Conservation (phyloP, 495 filamentous ascomycete species). For the Hapsidospora chrysogenum region DNA sequence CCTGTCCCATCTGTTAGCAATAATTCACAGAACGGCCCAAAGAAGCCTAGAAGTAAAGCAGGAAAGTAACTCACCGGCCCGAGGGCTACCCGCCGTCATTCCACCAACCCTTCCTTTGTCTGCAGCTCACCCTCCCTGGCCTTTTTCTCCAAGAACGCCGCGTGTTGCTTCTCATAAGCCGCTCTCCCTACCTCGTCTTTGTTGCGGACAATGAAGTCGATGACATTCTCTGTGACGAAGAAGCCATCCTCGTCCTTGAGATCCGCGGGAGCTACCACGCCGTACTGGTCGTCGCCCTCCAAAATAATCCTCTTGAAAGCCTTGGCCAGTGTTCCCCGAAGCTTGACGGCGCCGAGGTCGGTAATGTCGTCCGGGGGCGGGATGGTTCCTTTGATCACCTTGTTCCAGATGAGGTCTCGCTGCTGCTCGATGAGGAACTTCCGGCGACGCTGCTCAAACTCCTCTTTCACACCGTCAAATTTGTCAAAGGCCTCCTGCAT, state of each 20-base stretch:
- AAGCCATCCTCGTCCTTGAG: constrained; percentile 2
- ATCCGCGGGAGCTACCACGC: not conserved
- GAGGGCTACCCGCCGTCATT: too few relatives aligned
- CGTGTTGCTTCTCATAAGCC: too few relatives aligned
- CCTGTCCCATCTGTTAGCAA: too few relatives aligned
- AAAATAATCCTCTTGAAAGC: constrained; percentile 2
- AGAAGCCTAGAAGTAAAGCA: too few relatives aligned
- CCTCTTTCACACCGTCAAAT: constrained; percentile 12
- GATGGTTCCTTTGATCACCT: constrained; percentile 16
- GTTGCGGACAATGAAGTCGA: too few relatives aligned
- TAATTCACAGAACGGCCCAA: too few relatives aligned
- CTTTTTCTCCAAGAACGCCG: too few relatives aligned
- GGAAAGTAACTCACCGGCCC: too few relatives aligned
- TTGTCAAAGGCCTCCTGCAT: constrained; percentile 16
- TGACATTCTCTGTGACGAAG: too few relatives aligned
- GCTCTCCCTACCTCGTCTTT: too few relatives aligned
- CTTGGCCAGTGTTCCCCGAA: not conserved
- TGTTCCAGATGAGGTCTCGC: constrained; percentile 11
- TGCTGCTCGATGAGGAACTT: constrained; percentile 14
- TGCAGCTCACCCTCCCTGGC: too few relatives aligned
- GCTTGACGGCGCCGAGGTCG: not conserved
- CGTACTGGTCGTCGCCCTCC: not conserved
- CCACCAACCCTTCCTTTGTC: too few relatives aligned
- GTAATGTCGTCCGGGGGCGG: constrained; percentile 3
- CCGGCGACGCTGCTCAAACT: constrained; percentile 9